These are phyloP conservation scores for Phytopythium vexans DNA, from an alignment of 352 stramenopile genomes.

Conservation along the genomic window DNA sequence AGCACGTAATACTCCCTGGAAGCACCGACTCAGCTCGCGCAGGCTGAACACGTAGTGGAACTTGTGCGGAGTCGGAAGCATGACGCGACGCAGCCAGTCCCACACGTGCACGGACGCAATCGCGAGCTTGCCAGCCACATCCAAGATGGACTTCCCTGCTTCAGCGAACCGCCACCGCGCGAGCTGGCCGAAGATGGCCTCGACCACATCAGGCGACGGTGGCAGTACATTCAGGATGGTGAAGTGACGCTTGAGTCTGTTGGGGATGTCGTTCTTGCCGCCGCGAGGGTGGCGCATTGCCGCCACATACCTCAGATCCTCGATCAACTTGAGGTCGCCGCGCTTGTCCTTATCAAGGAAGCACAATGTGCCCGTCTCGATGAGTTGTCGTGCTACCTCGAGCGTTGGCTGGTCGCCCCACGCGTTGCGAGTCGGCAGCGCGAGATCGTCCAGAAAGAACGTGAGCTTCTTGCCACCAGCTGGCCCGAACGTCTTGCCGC, in stretches of 20 bases:
- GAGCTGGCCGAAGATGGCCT: constrained; percentile 88
- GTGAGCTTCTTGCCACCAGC: constrained; percentile 70
- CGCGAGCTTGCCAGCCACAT: constrained; percentile 44
- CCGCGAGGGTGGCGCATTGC: constrained; percentile 57
- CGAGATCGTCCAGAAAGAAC: constrained; percentile 78
- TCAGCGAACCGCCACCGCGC: constrained; percentile 48
- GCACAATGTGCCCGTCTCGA: constrained; percentile 63
- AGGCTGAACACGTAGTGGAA: constrained; percentile 86
- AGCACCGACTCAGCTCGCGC: constrained; percentile 66
- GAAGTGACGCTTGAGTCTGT: constrained; percentile 89
- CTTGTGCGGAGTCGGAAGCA: constrained; percentile 75
- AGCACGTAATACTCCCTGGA: constrained; percentile 75
- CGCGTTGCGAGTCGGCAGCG: constrained; percentile 59
- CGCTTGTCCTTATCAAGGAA: constrained; percentile 86
- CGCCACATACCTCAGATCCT: constrained; percentile 63
- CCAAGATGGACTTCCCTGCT: constrained; percentile 34
- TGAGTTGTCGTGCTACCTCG: constrained; percentile 68
- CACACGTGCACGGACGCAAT: constrained; percentile 60
- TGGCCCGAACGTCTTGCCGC: constrained; percentile 76
- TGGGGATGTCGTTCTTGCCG: constrained; percentile 85
- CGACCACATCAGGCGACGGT: constrained; percentile 68
- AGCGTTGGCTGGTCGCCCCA: constrained; percentile 80
- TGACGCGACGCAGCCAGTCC: constrained; percentile 57
- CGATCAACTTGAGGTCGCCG: constrained; percentile 73
- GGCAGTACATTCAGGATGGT: constrained; percentile 84